phyloP scores from a whole-genome alignment of 768 basidiomycete genomes.

The Pisolithus marmoratus region DNA sequence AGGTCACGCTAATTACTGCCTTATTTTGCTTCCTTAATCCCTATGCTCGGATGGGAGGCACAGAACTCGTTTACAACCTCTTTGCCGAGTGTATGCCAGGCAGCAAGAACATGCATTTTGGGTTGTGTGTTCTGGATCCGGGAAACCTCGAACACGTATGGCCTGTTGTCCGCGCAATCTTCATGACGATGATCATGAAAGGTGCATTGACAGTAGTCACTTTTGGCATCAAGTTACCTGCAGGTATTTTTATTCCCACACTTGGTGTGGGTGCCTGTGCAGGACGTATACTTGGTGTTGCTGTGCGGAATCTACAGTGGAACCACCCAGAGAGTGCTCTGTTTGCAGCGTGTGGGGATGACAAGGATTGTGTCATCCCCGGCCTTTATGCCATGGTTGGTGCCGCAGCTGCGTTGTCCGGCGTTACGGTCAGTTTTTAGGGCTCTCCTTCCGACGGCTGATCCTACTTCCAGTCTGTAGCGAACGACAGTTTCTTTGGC shows the following conservation, averaged over 20 bases:
- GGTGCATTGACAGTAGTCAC: constrained; percentile 78
- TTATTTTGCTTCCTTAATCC: constrained; percentile 81
- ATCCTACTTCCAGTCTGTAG: constrained; percentile 28
- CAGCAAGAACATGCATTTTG: constrained; percentile 48
- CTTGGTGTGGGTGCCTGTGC: constrained; percentile 93
- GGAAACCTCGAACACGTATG: constrained; percentile 49
- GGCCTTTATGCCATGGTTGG: constrained; percentile 96
- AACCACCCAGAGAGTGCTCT: constrained; percentile 51
- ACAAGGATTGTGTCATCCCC: constrained; percentile 74
- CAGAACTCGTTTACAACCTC: constrained; percentile 89
- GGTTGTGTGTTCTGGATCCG: constrained; percentile 68
- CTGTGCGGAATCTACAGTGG: constrained; percentile 70
- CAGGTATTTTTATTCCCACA: constrained; percentile 96
- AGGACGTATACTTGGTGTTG: constrained; percentile 80
- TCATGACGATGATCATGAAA: constrained; percentile 79
- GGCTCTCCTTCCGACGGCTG: constrained; percentile 2
- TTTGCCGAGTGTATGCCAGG: constrained; percentile 78
- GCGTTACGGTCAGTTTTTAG: constrained; percentile 71
- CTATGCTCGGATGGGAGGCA: constrained; percentile 90
- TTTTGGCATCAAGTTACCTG: constrained; percentile 87
- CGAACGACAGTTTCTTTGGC: constrained; percentile 89
- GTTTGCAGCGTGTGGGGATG: constrained; percentile 62
- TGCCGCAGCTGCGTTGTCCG: constrained; percentile 88
- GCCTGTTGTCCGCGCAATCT: constrained; percentile 59
- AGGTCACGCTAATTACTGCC: constrained; percentile 79